Evolutionary conservation across 805 yeast species (phyloP), one percentile per base, ranked within the genome.

Genomic region (Saccharomycopsis lassenensis): DNA sequence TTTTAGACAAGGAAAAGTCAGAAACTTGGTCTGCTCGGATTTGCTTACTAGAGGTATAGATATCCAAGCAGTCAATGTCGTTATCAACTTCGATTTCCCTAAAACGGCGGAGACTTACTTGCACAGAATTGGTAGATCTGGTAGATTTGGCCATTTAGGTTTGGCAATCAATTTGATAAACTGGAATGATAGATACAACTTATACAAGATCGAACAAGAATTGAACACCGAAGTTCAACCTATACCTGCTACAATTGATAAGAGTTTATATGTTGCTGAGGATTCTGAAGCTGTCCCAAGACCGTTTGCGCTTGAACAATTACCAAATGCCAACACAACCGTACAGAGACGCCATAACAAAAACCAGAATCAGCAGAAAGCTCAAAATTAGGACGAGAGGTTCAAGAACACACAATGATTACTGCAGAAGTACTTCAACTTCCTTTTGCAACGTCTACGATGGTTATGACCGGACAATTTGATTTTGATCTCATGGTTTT

Each of bases 101-200:
- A 89, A 89, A 59, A 85, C 80, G 36, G 96, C 97, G 5, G 98
- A 91, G 60, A 91, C 97, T 27, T 91, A 91, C 57, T 71, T 91
- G 50, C 98, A 91, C 65, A 82, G 97, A 71, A 91, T 89, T 50
- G 97, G 97, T 70, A 85, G 98, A 68, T 86, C 96, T 5, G 97
- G 98, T 49, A 83, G 98, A 69, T 91, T 84, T 54, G 98, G 98
- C 48, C 98, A 91, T 58, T 74, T 87, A 55, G 98, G 98, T 69
- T 71, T 91, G 56, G 98, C 98, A 22, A 86, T 91, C 54, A 91
- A 91, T 63, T 72, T 91, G 52, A 85, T 91, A 65, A 84, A 87
- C 58, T 89, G 96, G 95, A 77, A 86, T 52, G 98, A 91, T 58
- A 75, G 97, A 56, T 86, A 82, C 62, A 84, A 82, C 54, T 68